Conservation (phyloP, 2,329 filamentous ascomycete genomes). For the Clonostachys chloroleuca region DNA sequence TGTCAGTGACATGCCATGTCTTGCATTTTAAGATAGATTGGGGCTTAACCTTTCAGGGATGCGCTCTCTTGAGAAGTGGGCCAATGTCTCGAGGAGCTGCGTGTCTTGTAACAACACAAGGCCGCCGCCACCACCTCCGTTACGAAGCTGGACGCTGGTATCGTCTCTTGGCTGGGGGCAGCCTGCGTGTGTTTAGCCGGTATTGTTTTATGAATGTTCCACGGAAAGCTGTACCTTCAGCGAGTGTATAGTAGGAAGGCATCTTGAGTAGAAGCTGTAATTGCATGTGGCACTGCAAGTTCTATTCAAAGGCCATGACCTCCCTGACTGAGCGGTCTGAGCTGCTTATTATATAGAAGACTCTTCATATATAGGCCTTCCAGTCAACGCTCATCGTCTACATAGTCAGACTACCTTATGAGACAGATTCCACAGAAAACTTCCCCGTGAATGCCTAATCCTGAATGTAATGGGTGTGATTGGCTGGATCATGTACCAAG, state of each 20-base stretch:
- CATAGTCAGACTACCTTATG: neutral
- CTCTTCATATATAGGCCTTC: neutral
- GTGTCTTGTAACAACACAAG: conserved; percentile 58
- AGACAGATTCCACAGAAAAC: neutral
- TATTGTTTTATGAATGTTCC: conserved; percentile 1
- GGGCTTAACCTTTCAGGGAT: conserved; percentile 39
- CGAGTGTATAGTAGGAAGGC: conserved; percentile 14
- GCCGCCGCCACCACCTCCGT: conserved; percentile 19
- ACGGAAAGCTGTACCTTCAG: conserved; percentile 13
- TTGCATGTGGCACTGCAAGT: no score
- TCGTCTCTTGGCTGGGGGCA: conserved; percentile 3
- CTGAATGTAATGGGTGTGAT: neutral
- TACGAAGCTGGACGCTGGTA: conserved; percentile 5
- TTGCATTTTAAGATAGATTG: neutral
- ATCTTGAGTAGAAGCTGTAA: neutral
- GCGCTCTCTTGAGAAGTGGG: conserved; percentile 49
- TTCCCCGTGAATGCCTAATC: neutral
- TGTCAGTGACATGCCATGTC: neutral
- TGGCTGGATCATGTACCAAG: neutral
- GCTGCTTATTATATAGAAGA: neutral
- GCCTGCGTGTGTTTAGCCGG: neutral
- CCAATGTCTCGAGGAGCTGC: conserved; percentile 47
- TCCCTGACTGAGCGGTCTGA: neutral
- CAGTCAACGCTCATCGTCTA: neutral
- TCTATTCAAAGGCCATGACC: neutral